Evolutionary conservation across 345 rosid genomes (phyloP), one percentile per base, ranked within the genome.

Genomic region (Eucalyptus sideroxylon): DNA sequence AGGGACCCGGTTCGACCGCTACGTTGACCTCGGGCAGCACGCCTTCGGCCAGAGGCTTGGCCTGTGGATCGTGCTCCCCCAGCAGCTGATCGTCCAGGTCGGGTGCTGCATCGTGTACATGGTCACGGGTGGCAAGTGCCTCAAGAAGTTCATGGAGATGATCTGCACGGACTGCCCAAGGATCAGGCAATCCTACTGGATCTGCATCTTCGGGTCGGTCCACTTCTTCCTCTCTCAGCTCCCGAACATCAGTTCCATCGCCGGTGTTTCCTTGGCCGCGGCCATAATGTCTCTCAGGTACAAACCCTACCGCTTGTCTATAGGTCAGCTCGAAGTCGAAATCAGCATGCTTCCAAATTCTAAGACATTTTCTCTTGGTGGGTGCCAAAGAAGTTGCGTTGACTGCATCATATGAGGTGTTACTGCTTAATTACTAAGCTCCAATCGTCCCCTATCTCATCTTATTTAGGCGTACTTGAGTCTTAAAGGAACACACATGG

Each of bases 101-200:
- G 99, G 99, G 7, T 96, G 97, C 88, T 90, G 93, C 90, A 93
- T 98, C 21, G 99, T 97, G 26, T 98, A 97, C 94, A 97, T 97
- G 98, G 99, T 98, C 37, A 98, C 99, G 0, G 99, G 99, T 27
- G 99, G 99, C 56, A 95, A 97, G 91, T 95, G 99, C 89, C 88
- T 98, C 17, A 96, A 96, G 92, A 93, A 96, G 92, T 97, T 98
- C 93, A 86, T 95, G 92, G 98, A 98, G 85, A 95, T 96, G 91
- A 90, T 95, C 16, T 98, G 99, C 88, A 27, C 91, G 87, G 83
- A 91, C 89, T 96, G 98, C 93, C 95, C 94, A 4, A 94, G 92
- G 7, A 92, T 95, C 90, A 93, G 92, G 89, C 98, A 95, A 92
- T 94, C 99, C 9, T 98, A 96, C 90, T 98, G 99, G 99, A 98